These are phyloP conservation scores for Lenwebbia sp. DNA, from an alignment of 345 rosid genomes.

Conservation along the genomic window DNA sequence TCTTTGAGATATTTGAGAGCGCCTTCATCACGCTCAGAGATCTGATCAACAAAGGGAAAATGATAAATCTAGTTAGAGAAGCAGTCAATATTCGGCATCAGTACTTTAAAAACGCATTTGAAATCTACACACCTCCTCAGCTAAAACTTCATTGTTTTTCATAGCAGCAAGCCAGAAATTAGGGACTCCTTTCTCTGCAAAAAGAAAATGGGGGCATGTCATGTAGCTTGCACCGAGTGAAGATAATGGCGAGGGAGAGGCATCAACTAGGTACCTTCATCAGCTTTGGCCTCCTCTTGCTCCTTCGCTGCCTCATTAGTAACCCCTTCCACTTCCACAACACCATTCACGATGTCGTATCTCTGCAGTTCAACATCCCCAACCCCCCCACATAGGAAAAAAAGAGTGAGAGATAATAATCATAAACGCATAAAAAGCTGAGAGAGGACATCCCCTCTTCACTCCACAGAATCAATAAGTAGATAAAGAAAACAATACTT, in stretches of 20 bases:
- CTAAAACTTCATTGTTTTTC: conserved; percentile 88
- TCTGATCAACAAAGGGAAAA: conserved; percentile 17
- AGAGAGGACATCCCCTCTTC: not conserved
- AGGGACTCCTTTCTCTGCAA: conserved; percentile 89
- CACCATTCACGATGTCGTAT: conserved; percentile 84
- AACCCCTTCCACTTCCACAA: conserved; percentile 53
- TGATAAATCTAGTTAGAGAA: not conserved
- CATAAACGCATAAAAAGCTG: not conserved
- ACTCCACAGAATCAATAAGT: not conserved
- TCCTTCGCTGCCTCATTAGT: conserved; percentile 33
- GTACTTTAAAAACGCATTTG: not conserved
- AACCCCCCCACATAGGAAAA: not conserved
- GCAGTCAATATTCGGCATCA: not conserved
- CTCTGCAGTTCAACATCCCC: conserved; percentile 30
- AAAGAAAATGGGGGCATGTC: not conserved
- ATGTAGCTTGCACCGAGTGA: not conserved
- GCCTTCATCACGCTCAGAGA: conserved; percentile 88
- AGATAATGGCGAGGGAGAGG: not conserved
- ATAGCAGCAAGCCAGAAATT: conserved; percentile 88
- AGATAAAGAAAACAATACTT: conserved; percentile 21
- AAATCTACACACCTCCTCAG: conserved; percentile 57
- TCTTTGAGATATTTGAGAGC: conserved; percentile 81
- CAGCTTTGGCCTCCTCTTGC: conserved; percentile 41
- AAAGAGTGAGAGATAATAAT: not conserved
- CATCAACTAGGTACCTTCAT: conserved; percentile 35